Conservation (phyloP, 2,329 filamentous ascomycete species). For the Arachnomyces sp. region DNA sequence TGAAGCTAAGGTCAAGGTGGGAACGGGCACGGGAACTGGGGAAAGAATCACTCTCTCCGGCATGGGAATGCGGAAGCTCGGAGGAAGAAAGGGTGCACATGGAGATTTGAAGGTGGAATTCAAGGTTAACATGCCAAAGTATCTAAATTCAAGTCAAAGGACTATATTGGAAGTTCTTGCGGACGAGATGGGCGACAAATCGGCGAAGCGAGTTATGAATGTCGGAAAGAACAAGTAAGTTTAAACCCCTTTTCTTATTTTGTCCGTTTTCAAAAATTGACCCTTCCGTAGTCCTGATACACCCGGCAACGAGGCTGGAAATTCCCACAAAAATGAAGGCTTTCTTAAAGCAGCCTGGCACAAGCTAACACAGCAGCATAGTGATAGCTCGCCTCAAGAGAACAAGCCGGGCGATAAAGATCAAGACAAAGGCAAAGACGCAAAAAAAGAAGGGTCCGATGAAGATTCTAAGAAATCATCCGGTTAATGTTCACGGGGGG, state of each 20-base stretch:
- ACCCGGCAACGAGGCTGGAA: conserved; percentile 1
- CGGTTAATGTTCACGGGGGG: conserved; percentile 16
- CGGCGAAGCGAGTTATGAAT: conserved; percentile 88
- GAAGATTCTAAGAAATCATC: conserved; percentile 34
- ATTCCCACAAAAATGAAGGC: conserved; percentile 66
- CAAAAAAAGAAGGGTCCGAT: conserved; percentile 12
- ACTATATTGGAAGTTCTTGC: conserved; percentile 93
- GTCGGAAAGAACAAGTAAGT: conserved; percentile 53
- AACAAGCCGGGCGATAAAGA: conserved; percentile 11
- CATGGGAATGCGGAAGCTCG: conserved; percentile 88
- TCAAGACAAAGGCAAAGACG: conserved; percentile 12
- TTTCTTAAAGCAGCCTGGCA: conserved; percentile 94
- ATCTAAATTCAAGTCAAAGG: conserved; percentile 80
- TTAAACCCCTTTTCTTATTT: conserved; percentile 3
- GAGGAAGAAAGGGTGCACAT: conserved; percentile 50
- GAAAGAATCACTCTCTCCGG: conserved; percentile 83
- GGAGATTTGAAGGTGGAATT: conserved; percentile 93
- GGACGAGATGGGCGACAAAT: conserved; percentile 91
- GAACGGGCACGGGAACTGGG: conserved; percentile 84
- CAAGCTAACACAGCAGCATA: conserved; percentile 68
- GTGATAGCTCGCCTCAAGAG: conserved; percentile 24
- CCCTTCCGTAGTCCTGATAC: conserved; percentile 3
- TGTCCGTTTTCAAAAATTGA: conserved; percentile 6
- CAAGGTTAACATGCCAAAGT: conserved; percentile 92
- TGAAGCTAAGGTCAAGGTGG: conserved; percentile 81